Conservation (phyloP, 352 stramenopile species). For the Thalassiosira ordinaria region DNA sequence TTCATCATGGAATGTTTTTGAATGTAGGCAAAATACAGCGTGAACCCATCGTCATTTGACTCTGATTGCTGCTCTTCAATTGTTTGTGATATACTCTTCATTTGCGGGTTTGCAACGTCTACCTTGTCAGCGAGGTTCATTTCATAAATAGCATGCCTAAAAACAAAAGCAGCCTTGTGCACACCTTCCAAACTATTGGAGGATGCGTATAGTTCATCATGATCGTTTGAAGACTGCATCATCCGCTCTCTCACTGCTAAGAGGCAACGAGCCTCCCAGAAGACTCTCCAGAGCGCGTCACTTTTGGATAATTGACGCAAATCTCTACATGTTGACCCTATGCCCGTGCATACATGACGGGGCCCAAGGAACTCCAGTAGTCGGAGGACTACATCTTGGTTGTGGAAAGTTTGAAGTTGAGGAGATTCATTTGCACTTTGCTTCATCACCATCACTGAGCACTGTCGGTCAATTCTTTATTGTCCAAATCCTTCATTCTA, state of each 20-base stretch:
- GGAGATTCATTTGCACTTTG: no score
- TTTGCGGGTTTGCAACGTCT: no score
- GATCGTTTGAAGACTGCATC: no score
- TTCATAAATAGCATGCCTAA: constrained; percentile 31
- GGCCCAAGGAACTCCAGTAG: constrained; percentile 37
- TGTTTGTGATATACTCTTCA: no score
- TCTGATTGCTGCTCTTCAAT: background rate
- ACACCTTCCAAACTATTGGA: no score
- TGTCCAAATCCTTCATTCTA: no score
- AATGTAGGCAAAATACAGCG: constrained; percentile 28
- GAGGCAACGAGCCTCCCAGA: constrained; percentile 22
- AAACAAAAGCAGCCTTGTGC: constrained; percentile 29
- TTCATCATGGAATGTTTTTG: constrained; percentile 36
- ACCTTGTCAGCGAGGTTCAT: constrained; percentile 2
- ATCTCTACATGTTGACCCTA: constrained; percentile 21
- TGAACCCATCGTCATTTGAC: background rate
- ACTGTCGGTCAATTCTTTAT: no score
- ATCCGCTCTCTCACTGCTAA: no score
- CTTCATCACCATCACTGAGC: no score
- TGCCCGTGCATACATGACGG: constrained; percentile 2
- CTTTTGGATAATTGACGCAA: constrained; percentile 18
- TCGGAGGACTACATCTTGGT: constrained; percentile 25
- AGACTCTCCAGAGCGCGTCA: constrained; percentile 42
- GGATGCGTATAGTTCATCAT: no score
- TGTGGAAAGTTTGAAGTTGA: constrained; percentile 5